Conservation (phyloP, 2,329 filamentous ascomycete genomes). For the Pestalotiopsis sp. region DNA sequence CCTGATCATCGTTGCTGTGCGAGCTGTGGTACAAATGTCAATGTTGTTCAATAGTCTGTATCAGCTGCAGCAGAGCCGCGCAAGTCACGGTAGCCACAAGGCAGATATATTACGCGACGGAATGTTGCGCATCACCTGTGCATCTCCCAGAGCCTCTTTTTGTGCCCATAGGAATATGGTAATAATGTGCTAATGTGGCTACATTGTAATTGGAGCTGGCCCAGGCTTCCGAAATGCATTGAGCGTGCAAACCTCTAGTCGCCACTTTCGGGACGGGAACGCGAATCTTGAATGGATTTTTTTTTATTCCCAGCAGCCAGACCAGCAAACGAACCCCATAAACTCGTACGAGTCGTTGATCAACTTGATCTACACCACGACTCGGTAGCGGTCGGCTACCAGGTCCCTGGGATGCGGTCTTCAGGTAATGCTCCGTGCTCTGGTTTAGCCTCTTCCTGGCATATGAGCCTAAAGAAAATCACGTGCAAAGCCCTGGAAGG, state of each 20-base stretch:
- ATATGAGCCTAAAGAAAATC: neutral
- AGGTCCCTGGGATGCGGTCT: neutral
- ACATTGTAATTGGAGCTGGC: neutral
- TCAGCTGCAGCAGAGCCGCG: neutral
- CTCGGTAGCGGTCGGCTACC: neutral
- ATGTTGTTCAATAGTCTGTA: neutral
- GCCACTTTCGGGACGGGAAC: neutral
- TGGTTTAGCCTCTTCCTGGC: neutral
- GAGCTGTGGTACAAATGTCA: neutral
- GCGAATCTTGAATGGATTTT: neutral
- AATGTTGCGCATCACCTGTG: neutral
- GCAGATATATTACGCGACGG: neutral
- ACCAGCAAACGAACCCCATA: neutral
- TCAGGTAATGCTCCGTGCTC: neutral
- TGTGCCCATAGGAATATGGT: neutral
- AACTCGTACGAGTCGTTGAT: neutral
- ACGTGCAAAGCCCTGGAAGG: neutral
- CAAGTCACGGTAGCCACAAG: neutral
- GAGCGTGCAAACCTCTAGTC: neutral
- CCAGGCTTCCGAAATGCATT: neutral
- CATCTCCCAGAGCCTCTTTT: neutral
- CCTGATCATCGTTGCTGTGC: neutral
- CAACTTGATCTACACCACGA: neutral
- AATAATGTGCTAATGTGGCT: neutral
- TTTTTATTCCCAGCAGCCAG: neutral